Base-by-base conservation (phyloP, 345 rosid species). In the Cardiospermum halicacabum region DNA sequence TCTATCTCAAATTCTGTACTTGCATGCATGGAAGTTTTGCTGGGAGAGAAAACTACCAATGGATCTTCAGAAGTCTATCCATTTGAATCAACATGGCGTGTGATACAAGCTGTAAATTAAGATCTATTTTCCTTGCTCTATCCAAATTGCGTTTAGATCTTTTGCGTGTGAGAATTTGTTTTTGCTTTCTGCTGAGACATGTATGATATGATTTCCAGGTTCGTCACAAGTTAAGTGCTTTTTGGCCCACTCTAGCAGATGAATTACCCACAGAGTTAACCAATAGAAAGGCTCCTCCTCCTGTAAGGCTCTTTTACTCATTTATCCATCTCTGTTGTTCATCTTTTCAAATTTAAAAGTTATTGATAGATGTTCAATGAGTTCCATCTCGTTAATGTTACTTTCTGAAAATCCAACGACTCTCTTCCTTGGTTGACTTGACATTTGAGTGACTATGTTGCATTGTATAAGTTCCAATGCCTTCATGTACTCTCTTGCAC, bases 41-140 rank as follows among this genome's bases (percentile, higher is more conserved):
- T 94, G 50, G 96, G 83, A 45, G 78, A 74, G 62, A 78, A 84
- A 65, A 70, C 69, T 60, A 58, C 72, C 51, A 34, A 73, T 40
- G 86, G 84, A 69, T 85, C 87, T 57, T 74, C 70, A 27, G 85
- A 93, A 72, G 87, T 83, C 51, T 84, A 85, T 75, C 96, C 98
- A 57, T 86, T 88, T 58, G 94, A 86, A 71, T 85, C 98, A 48
- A 86, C 98, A 25, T 88, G 95, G 96, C 83, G 85, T 64, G 92
- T 88, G 56, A 88, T 93, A 70, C 72, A 80, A 77, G 83, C 58
- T 75, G 97, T 90, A 83, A 75, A 65, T 64, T 68, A 28, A 60
- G 27, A 59, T 51, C 48, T 5, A 22, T 67, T 48, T 43, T 56
- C 28, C 24, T 2, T 34, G 49, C 36, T 66, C 16, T 72, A 19